These are phyloP conservation scores for Fraxinus nigra DNA, from an alignment of 305 asterid species.

Conservation along the genomic window DNA sequence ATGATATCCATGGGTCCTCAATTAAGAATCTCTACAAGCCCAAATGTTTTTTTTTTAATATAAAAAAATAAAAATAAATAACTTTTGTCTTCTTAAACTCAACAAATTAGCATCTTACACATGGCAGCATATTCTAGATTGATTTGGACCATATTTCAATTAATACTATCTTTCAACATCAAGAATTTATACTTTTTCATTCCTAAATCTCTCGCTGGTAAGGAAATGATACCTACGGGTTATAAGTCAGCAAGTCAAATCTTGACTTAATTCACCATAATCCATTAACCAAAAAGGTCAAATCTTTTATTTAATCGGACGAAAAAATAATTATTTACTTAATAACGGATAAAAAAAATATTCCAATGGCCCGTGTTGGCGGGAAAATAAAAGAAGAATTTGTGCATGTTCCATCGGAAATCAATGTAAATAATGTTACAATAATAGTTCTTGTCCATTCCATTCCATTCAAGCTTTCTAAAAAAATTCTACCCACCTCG, in stretches of 20 bases:
- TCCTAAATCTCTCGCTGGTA: background rate
- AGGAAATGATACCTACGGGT: background rate
- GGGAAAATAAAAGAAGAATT: background rate
- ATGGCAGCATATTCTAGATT: background rate
- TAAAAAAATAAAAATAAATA: no score
- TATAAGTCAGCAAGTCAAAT: background rate
- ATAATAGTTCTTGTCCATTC: background rate
- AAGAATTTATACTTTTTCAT: background rate
- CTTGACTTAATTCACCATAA: background rate
- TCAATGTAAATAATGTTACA: constrained; percentile 25
- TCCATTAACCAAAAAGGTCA: background rate
- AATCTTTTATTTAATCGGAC: no score
- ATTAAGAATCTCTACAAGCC: background rate
- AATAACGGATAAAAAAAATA: background rate
- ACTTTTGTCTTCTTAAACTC: background rate
- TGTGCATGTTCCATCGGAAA: constrained; percentile 23
- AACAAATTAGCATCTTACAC: constrained; percentile 9
- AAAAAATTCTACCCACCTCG: no score
- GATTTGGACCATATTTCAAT: background rate
- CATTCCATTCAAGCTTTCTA: no score
- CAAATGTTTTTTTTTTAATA: background rate
- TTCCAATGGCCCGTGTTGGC: background rate
- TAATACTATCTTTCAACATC: background rate
- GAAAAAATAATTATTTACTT: background rate
- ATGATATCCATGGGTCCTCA: no score